These are phyloP conservation scores for Xerocomus amazonicus DNA, from an alignment of 1,284 basidiomycete species.

Conservation along the genomic window DNA sequence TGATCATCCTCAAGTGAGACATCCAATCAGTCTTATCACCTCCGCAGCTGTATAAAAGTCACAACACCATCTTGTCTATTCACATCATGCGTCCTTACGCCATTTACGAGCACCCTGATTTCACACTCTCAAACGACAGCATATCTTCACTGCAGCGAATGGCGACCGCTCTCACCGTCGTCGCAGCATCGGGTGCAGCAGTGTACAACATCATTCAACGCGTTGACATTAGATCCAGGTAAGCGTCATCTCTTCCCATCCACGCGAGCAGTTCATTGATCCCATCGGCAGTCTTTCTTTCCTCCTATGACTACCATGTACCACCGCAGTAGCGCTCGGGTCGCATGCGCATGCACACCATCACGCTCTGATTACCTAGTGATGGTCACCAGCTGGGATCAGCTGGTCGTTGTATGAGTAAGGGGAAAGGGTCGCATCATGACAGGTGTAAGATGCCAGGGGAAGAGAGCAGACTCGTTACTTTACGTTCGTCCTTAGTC, in stretches of 20 bases:
- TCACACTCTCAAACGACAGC: slow-evolving; percentile 34
- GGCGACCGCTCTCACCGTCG: slow-evolving; percentile 26
- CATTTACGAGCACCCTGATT: slow-evolving; percentile 52
- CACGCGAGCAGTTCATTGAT: slow-evolving; percentile 3
- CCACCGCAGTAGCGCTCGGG: neutral
- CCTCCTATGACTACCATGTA: slow-evolving; percentile 10
- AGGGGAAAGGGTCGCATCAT: slow-evolving; percentile 6
- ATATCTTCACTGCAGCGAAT: slow-evolving; percentile 24
- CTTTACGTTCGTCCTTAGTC: slow-evolving; percentile 9
- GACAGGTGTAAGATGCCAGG: slow-evolving; percentile 6
- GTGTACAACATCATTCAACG: slow-evolving; percentile 27
- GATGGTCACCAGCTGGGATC: neutral
- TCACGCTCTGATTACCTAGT: neutral
- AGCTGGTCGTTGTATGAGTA: slow-evolving; percentile 17
- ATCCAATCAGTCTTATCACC: neutral
- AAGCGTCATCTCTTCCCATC: neutral
- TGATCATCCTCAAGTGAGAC: neutral
- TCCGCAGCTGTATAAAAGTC: neutral
- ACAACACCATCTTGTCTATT: neutral
- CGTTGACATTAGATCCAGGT: slow-evolving; percentile 19
- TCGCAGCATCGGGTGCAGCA: slow-evolving; percentile 33
- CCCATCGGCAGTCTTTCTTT: slow-evolving; percentile 10
- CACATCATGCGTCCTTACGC: slow-evolving; percentile 43
- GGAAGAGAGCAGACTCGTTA: neutral
- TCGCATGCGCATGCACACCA: neutral